Percentiles rank a stretch among this genome's conserved stretches.
phyloP scores from a whole-genome alignment of 1,139 yeast species.

The Blastobotrys proliferans region DNA sequence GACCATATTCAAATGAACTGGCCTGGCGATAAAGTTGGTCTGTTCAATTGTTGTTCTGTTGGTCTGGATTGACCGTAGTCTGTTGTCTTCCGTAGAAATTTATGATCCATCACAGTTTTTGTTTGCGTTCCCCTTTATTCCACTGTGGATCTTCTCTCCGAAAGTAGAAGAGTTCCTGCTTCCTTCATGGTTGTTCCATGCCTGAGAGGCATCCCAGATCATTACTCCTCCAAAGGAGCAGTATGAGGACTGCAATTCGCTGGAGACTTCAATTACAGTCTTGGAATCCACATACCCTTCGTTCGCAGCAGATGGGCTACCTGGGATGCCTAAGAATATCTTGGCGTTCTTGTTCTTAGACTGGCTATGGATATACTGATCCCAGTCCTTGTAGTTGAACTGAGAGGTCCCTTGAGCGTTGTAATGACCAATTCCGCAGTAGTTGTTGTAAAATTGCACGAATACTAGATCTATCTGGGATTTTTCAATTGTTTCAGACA shows the following conservation, averaged over 20 bases:
- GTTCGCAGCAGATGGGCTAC: slow-evolving; percentile 61
- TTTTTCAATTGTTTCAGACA: slow-evolving; percentile 59
- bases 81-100: not conserved
- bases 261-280: slow-evolving; percentile 19
- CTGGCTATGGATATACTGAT: slow-evolving; percentile 56
- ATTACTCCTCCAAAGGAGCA: slow-evolving; percentile 74
- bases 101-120: not conserved
- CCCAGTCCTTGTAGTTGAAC: slow-evolving; percentile 86
- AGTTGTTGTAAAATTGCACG: slow-evolving; percentile 89
- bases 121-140: slow-evolving; percentile 22
- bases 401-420: slow-evolving; percentile 23
- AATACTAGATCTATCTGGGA: slow-evolving; percentile 78
- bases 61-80: not conserved
- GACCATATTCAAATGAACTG: not conserved
- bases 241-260: slow-evolving; percentile 35
- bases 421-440: slow-evolving; percentile 46
- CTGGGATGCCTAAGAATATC: slow-evolving; percentile 70
- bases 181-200: slow-evolving; percentile 44
- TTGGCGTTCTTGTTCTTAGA: slow-evolving; percentile 59
- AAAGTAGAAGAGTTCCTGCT: slow-evolving; percentile 39
- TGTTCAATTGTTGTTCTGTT: not conserved
- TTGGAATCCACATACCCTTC: slow-evolving; percentile 51
- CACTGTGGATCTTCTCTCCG: slow-evolving; percentile 42
- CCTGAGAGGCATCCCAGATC: slow-evolving; percentile 91
- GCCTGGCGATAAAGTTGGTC: slow-evolving; percentile 4